Evolutionary conservation across 2,329 filamentous ascomycete species (phyloP).

Genomic region (Diaporthe amygdali): DNA sequence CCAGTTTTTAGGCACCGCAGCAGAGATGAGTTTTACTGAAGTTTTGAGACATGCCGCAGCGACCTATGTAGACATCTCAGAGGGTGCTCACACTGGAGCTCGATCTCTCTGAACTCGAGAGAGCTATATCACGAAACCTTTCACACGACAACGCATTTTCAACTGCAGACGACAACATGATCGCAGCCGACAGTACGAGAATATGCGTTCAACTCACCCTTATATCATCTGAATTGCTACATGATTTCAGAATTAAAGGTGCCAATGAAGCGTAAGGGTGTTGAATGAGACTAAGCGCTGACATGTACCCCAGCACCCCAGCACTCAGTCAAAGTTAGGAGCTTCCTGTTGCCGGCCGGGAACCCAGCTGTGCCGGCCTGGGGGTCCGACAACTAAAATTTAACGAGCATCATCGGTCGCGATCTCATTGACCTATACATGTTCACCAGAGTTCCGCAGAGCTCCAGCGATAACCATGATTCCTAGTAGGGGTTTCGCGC

Average conservation of each 20-base stretch:
- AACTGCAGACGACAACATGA: neutral
- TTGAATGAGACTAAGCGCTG: neutral
- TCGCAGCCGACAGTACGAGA: neutral
- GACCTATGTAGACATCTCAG: too few relatives aligned
- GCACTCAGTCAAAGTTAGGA: neutral
- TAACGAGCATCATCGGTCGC: conserved; percentile 5
- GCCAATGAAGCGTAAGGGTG: neutral
- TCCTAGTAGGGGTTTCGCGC: conserved; percentile 57
- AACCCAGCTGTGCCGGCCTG: conserved; percentile 4
- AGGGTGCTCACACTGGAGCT: too few relatives aligned
- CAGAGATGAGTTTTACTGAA: too few relatives aligned
- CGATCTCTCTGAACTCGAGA: too few relatives aligned
- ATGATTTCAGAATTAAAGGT: neutral
- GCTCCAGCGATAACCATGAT: conserved; percentile 49
- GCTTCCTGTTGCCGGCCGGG: conserved; percentile 10
- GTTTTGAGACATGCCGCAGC: too few relatives aligned
- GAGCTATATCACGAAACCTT: too few relatives aligned
- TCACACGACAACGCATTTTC: too few relatives aligned
- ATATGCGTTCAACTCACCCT: too few relatives aligned
- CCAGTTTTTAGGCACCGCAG: too few relatives aligned
- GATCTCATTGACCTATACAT: neutral
- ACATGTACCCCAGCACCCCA: neutral
- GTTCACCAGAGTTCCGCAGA: conserved; percentile 17
- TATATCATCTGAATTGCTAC: neutral
- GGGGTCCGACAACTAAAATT: neutral